phyloP scores from a whole-genome alignment of 2,329 filamentous ascomycete species.

The Herpotrichia juniperi region DNA sequence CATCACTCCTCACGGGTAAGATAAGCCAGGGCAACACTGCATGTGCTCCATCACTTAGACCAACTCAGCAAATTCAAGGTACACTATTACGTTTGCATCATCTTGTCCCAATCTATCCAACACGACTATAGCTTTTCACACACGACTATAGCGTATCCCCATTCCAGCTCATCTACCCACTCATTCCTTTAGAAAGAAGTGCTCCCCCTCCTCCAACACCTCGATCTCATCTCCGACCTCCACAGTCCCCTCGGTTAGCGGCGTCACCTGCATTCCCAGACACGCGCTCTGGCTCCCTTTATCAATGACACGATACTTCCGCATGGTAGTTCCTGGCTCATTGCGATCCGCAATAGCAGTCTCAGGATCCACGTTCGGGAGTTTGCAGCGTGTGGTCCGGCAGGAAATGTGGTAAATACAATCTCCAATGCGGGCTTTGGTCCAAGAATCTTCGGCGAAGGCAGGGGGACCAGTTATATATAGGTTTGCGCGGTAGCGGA shows the following conservation, averaged over 20 bases:
- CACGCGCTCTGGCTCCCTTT: constrained; percentile 64
- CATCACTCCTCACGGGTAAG: too few relatives aligned
- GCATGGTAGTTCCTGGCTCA: constrained; percentile 65
- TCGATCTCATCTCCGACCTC: constrained; percentile 41
- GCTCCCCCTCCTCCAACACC: constrained; percentile 39
- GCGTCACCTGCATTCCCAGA: constrained; percentile 70
- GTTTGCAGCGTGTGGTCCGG: constrained; percentile 71
- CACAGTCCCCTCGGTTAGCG: constrained; percentile 44
- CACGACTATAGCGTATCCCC: too few relatives aligned
- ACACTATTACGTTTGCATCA: too few relatives aligned
- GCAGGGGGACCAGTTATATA: constrained; percentile 68
- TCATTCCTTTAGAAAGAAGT: constrained; percentile 30
- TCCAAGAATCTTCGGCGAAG: constrained; percentile 76
- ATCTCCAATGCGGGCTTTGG: constrained; percentile 61
- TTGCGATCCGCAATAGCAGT: constrained; percentile 61
- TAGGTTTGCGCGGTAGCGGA: constrained; percentile 75
- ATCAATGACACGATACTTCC: constrained; percentile 66
- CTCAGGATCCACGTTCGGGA: constrained; percentile 72
- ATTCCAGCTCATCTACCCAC: too few relatives aligned
- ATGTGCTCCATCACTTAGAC: too few relatives aligned
- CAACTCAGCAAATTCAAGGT: too few relatives aligned
- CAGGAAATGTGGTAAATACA: constrained; percentile 62
- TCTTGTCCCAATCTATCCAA: too few relatives aligned
- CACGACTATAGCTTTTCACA: too few relatives aligned
- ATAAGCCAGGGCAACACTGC: too few relatives aligned